Conservation (phyloP, 305 asterid species). For the Fraxinus albicans region DNA sequence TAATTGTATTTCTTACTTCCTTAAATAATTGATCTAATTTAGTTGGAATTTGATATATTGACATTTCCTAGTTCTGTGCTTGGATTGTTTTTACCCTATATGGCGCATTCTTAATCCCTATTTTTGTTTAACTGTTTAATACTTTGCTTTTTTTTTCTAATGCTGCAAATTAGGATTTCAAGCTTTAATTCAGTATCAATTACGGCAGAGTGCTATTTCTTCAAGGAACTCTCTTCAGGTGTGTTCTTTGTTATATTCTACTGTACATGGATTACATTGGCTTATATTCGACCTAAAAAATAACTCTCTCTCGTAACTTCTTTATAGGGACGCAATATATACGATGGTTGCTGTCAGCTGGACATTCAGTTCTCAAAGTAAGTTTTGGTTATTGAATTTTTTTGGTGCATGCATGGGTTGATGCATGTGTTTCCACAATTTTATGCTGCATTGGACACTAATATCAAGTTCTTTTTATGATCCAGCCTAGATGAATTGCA, state of each 20-base stretch:
- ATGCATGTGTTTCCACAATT: slow-evolving; percentile 11
- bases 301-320: slow-evolving; percentile 22
- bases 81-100: slow-evolving; percentile 11
- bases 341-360: slow-evolving; percentile 98
- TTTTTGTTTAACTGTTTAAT: slow-evolving; percentile 16
- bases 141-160: slow-evolving; percentile 7
- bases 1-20: slow-evolving; percentile 22
- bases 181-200: slow-evolving; percentile 85
- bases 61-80: slow-evolving; percentile 23
- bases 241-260: slow-evolving; percentile 4
- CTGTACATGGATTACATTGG: not conserved
- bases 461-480: slow-evolving; percentile 23
- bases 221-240: slow-evolving; percentile 95
- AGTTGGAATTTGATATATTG: slow-evolving; percentile 20
- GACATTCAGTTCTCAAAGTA: slow-evolving; percentile 98
- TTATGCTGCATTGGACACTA: slow-evolving; percentile 16
- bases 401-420: slow-evolving; percentile 14
- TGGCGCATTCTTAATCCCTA: slow-evolving; percentile 20
- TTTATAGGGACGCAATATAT: slow-evolving; percentile 84
- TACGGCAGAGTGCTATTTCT: slow-evolving; percentile 67
- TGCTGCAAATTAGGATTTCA: slow-evolving; percentile 69
- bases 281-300: slow-evolving; percentile 12
- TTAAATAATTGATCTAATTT: not conserved
- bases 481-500: slow-evolving; percentile 95
- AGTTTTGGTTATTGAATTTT: slow-evolving; percentile 4